Conservation (phyloP, 2,329 filamentous ascomycete genomes). For the Fonsecaea erecta region DNA sequence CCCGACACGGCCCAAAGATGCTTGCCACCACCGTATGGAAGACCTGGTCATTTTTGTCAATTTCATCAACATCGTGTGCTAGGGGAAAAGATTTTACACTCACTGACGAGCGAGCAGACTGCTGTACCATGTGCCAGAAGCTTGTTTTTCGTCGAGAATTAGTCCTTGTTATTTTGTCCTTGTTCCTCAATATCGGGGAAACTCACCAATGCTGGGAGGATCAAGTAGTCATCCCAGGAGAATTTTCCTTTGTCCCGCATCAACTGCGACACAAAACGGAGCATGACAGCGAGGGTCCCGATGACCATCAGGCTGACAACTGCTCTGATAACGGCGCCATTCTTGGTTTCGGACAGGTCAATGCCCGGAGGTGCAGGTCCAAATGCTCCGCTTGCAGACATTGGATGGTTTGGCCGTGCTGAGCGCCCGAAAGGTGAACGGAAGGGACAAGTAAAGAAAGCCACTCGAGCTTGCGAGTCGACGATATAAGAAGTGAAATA, state of each 20-base stretch:
- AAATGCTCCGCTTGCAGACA: slow-evolving; percentile 17
- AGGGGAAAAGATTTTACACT: slow-evolving; percentile 7
- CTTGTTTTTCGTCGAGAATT: slow-evolving; percentile 15
- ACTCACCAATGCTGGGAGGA: slow-evolving; percentile 14
- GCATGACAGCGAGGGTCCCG: slow-evolving; percentile 8
- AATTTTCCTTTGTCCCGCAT: slow-evolving; percentile 13
- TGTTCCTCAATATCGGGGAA: slow-evolving; percentile 11
- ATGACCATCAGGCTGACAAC: slow-evolving; percentile 16
- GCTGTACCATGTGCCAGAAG: slow-evolving; percentile 15
- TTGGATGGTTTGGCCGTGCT: slow-evolving; percentile 15
- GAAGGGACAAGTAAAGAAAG: slow-evolving; percentile 12
- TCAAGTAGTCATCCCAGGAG: slow-evolving; percentile 16
- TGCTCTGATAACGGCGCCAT: slow-evolving; percentile 10
- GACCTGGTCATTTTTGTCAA: slow-evolving; percentile 13
- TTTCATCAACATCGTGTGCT: slow-evolving; percentile 2
- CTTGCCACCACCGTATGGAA: slow-evolving; percentile 13
- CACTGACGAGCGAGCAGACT: slow-evolving; percentile 15
- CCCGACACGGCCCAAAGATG: slow-evolving; percentile 12
- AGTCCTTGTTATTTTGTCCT: slow-evolving; percentile 9
- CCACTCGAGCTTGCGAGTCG: slow-evolving; percentile 17
- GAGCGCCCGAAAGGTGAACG: slow-evolving; percentile 6
- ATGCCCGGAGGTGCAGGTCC: slow-evolving; percentile 11
- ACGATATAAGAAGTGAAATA: slow-evolving; percentile 14
- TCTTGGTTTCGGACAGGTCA: slow-evolving; percentile 14
- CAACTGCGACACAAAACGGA: slow-evolving; percentile 10